phyloP scores from a whole-genome alignment of 257 asterid genomes.

The Parsonsia alboflavescens region DNA sequence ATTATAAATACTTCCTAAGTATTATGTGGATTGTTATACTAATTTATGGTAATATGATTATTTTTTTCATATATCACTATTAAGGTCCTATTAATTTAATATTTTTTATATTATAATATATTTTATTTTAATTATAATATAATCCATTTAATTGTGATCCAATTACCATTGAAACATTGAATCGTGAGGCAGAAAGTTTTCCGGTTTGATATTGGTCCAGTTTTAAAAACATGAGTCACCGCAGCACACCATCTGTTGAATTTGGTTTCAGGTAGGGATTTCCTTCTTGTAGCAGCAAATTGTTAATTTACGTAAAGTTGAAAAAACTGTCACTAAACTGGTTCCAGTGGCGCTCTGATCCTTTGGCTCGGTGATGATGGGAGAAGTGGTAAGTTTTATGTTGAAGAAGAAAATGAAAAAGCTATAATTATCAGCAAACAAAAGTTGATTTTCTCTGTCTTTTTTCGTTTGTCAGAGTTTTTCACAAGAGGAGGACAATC shows the following conservation, averaged over 20 bases:
- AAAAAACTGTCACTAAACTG: background rate
- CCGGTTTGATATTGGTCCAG: too few species aligned
- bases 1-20: too few species aligned
- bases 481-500: background rate
- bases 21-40: too few species aligned
- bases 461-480: background rate
- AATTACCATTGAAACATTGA: too few species aligned
- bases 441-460: background rate
- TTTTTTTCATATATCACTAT: too few species aligned
- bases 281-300: background rate
- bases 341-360: background rate
- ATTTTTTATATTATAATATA: too few species aligned
- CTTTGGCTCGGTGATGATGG: conserved; percentile 3
- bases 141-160: too few species aligned
- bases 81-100: too few species aligned
- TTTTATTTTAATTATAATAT: too few species aligned
- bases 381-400: background rate
- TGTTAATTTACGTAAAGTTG: background rate
- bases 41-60: too few species aligned
- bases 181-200: too few species aligned
- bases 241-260: background rate
- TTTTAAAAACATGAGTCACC: too few species aligned
- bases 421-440: background rate
- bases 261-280: background rate
- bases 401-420: background rate